Evolutionary conservation across 805 yeast species (phyloP), one percentile per base, ranked within the genome.

Genomic region (Hanseniaspora vineae): DNA sequence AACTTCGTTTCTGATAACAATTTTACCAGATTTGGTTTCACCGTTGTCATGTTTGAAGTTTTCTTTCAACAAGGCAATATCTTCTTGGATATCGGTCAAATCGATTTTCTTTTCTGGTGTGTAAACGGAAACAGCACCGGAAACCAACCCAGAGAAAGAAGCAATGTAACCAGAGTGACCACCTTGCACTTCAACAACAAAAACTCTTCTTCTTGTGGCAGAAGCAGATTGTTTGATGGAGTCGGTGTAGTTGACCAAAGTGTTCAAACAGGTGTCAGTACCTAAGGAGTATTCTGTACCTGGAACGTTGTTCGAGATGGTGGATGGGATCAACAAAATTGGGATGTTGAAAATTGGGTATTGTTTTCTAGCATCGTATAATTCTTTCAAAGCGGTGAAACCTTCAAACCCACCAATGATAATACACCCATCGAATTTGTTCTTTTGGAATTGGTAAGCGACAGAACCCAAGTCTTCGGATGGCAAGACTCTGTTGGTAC

Each of bases 351-450:
- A 83, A 8, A 80, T 75, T 18, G 98, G 97, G 68, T 87, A 92
- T 50, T 77, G 69, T 14, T 62, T 55, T 65, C 96, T 78, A 32
- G 92, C 87, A 55, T 74, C 73, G 56, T 84, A 83, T 54, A 92
- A 75, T 69, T 88, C 84, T 58, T 84, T 78, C 55, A 92, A 73
- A 1, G 97, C 78, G 11, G 74, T 74, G 72, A 81, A 92, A n/a
- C 96, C 97, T 71, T 92, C 98, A 61, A 89, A 92, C 0, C 98
- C 98, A 55, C 99, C 99, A 51, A 92, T 80, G 49, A 92, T 74
- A 51, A 92, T 76, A 54, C 90, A 74, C 39, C 97, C 98, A 60
- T 92, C 92, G 60, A 92, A 79, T 49, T 76, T 69, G 65, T 80
- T 81, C 66, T 87, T 87, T 64, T 90, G 95, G 73, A 92, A 81